Evolutionary conservation across 805 yeast species (phyloP).

Genomic region (Metschnikowia rubicola): DNA sequence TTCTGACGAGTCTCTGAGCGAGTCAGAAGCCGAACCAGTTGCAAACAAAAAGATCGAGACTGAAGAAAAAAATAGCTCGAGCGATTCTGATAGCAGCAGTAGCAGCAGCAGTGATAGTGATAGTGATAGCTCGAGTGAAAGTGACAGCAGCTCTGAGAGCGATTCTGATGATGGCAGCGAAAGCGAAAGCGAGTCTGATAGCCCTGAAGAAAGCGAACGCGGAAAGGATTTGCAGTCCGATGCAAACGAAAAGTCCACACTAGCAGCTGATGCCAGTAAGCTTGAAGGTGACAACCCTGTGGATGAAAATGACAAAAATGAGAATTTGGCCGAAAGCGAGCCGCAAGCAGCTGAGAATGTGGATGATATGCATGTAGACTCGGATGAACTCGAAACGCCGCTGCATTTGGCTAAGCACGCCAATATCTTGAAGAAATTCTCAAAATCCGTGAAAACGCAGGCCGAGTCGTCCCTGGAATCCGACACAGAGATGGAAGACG

Average conservation of each 20-base stretch:
- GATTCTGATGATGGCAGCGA: slow-evolving; percentile 7
- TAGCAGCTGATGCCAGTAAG: background rate
- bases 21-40: slow-evolving; percentile 2
- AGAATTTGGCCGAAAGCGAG: no score
- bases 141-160: slow-evolving; percentile 9
- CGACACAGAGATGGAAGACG: slow-evolving; percentile 18
- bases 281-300: background rate
- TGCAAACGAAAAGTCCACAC: background rate
- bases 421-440: slow-evolving; percentile 52
- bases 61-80: slow-evolving; percentile 7
- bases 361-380: no score
- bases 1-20: slow-evolving; percentile 8
- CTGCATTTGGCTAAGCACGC: slow-evolving; percentile 40
- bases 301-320: no score
- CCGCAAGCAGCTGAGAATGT: no score
- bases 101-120: slow-evolving; percentile 13
- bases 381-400: background rate
- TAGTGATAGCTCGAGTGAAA: slow-evolving; percentile 2
- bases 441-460: slow-evolving; percentile 18
- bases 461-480: slow-evolving; percentile 28
- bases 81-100: slow-evolving; percentile 7
- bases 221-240: background rate
- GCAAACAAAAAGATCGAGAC: background rate
- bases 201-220: background rate
- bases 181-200: slow-evolving; percentile 6